Evolutionary conservation across 2,329 filamentous ascomycete genomes (phyloP).

Genomic region (Claviceps purpurea): DNA sequence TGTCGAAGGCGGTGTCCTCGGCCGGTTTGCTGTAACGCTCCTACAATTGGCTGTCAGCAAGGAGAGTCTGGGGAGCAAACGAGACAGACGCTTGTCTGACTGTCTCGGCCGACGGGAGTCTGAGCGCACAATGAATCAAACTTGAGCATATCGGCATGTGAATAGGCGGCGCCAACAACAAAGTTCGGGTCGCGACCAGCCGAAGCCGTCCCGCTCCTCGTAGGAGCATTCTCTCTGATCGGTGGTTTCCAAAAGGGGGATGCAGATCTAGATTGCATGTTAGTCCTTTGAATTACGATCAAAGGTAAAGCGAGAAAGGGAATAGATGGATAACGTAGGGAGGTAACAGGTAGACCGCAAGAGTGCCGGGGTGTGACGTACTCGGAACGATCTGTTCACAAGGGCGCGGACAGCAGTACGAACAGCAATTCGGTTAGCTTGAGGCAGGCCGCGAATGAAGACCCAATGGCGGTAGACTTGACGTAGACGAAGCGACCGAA

Average conservation of each 20-base stretch:
- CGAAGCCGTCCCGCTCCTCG: conserved; percentile 29
- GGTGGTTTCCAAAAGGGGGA: conserved; percentile 79
- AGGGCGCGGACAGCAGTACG: conserved; percentile 8
- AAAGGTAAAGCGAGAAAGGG: not conserved
- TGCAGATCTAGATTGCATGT: conserved; percentile 44
- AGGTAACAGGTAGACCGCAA: not conserved
- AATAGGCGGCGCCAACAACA: conserved; percentile 89
- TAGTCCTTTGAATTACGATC: conserved; percentile 15
- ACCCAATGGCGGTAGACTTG: not conserved
- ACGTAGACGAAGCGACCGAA: not conserved
- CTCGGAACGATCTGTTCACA: conserved; percentile 45
- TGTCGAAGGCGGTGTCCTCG: conserved; percentile 62
- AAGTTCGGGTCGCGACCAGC: conserved; percentile 48
- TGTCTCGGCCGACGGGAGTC: not conserved
- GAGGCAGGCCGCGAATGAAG: not conserved
- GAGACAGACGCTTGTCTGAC: too few relatives aligned
- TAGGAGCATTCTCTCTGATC: conserved; percentile 37
- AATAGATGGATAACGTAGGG: not conserved
- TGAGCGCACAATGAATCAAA: conserved; percentile 60
- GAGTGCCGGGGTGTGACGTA: conserved; percentile 25
- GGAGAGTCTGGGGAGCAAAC: not conserved
- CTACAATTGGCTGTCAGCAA: conserved; percentile 22
- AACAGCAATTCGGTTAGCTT: conserved; percentile 6
- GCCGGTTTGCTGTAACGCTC: conserved; percentile 47
- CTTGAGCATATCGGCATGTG: conserved; percentile 88